Percentiles rank a stretch among this genome's conserved stretches.
phyloP scores from a whole-genome alignment of 225 moss, liverwort and hornwort species.

The Pseudisothecium myosuroides region DNA sequence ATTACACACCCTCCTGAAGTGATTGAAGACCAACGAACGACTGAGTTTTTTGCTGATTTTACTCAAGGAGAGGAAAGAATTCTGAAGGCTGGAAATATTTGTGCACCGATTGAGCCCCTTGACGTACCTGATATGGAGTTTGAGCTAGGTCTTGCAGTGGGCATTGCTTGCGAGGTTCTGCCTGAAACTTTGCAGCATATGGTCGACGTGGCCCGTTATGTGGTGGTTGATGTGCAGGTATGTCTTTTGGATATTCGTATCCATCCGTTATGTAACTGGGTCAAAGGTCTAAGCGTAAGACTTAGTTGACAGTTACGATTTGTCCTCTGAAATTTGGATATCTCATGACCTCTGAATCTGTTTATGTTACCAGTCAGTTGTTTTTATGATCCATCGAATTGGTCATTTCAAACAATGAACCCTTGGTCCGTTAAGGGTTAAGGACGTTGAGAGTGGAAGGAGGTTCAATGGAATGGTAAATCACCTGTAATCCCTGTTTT shows the following conservation, averaged over 20 bases:
- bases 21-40: constrained; percentile 40
- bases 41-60: constrained; percentile 78
- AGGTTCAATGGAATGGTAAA: neutral
- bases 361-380: neutral
- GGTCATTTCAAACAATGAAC: neutral
- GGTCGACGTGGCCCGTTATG: constrained; percentile 46
- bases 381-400: neutral
- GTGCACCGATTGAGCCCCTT: constrained; percentile 55
- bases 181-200: constrained; percentile 70
- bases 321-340: neutral
- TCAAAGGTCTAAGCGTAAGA: neutral
- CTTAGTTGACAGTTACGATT: neutral
- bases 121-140: constrained; percentile 47
- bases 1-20: constrained; percentile 53
- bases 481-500: neutral
- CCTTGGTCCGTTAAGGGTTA: neutral
- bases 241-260: neutral
- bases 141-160: constrained; percentile 69
- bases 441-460: neutral
- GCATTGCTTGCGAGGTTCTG: constrained; percentile 67
- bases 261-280: neutral
- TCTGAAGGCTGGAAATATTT: constrained; percentile 65
- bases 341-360: neutral
- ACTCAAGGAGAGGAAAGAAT: constrained; percentile 59
- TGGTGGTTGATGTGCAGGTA: constrained; percentile 75